Evolutionary conservation across 2,329 filamentous ascomycete species (phyloP).

Genomic region (Ceratocystiopsis sp.): DNA sequence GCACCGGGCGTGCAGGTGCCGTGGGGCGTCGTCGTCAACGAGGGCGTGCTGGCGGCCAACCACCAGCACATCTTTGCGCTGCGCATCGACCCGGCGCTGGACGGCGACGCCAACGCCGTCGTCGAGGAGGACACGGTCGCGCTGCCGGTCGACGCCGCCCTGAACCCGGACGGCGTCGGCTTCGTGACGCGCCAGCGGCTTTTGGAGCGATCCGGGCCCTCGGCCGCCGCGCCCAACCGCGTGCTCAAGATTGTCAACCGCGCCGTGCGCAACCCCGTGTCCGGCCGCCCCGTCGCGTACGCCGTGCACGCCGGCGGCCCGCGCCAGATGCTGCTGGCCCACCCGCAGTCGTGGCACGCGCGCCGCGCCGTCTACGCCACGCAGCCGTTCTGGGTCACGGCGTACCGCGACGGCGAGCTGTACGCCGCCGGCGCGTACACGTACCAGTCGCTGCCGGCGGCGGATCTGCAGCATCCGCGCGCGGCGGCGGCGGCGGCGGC

Average conservation of each 20-base stretch:
- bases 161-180: conserved; percentile 34
- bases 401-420: conserved; percentile 24
- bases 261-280: conserved; percentile 21
- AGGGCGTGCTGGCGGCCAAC: conserved; percentile 47
- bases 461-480: conserved; percentile 8
- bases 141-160: conserved; percentile 21
- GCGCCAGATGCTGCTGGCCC: conserved; percentile 22
- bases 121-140: conserved; percentile 20
- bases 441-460: conserved; percentile 25
- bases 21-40: conserved; percentile 44
- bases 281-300: conserved; percentile 26
- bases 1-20: conserved; percentile 28
- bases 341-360: conserved; percentile 22
- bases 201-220: conserved; percentile 25
- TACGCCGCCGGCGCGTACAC: conserved; percentile 25
- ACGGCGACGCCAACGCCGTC: conserved; percentile 39
- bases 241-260: conserved; percentile 32
- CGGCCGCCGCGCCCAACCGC: conserved; percentile 32
- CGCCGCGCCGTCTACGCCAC: conserved; percentile 23
- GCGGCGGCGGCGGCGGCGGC: not conserved
- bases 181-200: conserved; percentile 24
- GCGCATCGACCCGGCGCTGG: conserved; percentile 44
- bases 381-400: conserved; percentile 28
- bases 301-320: conserved; percentile 27
- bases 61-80: conserved; percentile 54